Evolutionary conservation across 768 basidiomycete species (phyloP), one percentile per base, ranked within the genome.

Genomic region (Boletus reticuloceps): DNA sequence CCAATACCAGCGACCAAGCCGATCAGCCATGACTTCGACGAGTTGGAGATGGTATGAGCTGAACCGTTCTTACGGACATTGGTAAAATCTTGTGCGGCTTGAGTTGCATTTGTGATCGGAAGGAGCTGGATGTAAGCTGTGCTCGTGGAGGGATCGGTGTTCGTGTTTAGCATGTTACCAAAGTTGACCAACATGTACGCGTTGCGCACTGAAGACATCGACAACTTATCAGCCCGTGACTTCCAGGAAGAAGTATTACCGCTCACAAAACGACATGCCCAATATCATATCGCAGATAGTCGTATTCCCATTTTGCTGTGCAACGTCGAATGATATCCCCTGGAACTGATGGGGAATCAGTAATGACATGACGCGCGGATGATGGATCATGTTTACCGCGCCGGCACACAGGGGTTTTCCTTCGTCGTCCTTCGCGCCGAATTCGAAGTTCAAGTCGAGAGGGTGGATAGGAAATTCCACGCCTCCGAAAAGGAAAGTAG

Each of bases 261-360:
- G 76, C 83, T 63, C 60, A 86, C 86, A 69, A 72, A 88, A 89
- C 10, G 81, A 77, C 85, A 89, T 89, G 52, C 88, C 88, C 43
- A 89, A 74, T 43, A 89, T 79, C 66, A 85, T 78, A 63, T 89
- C 87, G 58, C 77, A 89, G 39, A 53, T 14, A 27, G 60, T 50
- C 1, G 54, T 37, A 9, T 42, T 41, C 0, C 20, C 1, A 29
- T 9, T 29, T 8, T 0, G 25, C 2, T 52, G 14, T 29, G 68
- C 75, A 29, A 78, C 74, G 47, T 79, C 74, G 45, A 78, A 81
- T 9, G 80, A 78, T 41, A 82, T 79, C 7, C 88, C 87, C 59
- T 89, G 88, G 73, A 89, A 90, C 87, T 88, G 20, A 54, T 20
- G 25, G 19, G 20, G 16, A 41, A 53, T 58, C 9, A 46, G 29